Conservation (phyloP, 2,329 filamentous ascomycete genomes). For the Apiospora marii region DNA sequence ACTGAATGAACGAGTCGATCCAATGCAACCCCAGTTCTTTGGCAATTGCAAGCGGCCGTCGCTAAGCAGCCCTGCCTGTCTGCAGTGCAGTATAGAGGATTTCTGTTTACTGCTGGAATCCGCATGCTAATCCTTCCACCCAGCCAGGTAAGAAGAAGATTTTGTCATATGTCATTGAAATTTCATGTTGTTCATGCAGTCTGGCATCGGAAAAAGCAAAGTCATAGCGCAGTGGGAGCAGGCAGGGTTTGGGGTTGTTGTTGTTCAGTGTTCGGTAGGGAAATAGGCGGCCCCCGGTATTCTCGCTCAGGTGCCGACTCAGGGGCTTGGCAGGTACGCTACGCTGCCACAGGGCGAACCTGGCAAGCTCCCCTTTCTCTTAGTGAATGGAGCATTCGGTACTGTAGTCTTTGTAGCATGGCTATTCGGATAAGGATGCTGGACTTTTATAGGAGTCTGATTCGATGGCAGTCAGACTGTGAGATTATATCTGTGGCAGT, state of each 20-base stretch:
- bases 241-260: constrained; percentile 11
- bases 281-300: constrained; percentile 2
- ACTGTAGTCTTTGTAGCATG: background rate
- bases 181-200: background rate
- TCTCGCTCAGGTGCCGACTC: background rate
- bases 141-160: background rate
- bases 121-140: background rate
- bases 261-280: background rate
- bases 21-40: background rate
- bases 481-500: background rate
- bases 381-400: background rate
- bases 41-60: background rate
- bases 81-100: background rate
- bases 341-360: constrained; percentile 3
- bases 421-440: background rate
- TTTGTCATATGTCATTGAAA: constrained; percentile 1
- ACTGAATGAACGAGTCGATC: background rate
- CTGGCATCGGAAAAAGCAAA: constrained; percentile 1
- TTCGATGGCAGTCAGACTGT: background rate
- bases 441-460: background rate
- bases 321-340: constrained; percentile 14
- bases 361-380: background rate
- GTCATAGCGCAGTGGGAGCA: background rate
- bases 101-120: background rate
- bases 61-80: background rate